Base-by-base conservation (phyloP, 495 filamentous ascomycete species). In the Hyaloscypha bicolor region DNA sequence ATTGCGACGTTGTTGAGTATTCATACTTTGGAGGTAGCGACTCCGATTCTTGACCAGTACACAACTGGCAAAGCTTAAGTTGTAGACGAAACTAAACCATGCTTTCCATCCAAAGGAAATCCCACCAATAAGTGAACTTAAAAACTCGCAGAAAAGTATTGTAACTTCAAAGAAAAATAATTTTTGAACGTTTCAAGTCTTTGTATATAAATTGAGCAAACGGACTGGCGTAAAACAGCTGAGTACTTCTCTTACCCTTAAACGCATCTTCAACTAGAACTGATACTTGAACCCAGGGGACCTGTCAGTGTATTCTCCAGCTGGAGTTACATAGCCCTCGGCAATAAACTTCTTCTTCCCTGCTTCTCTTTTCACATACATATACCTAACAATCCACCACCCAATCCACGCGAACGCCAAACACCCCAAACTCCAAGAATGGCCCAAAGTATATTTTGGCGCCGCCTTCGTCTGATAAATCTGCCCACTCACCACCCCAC, bases 1-100 rank as follows among this genome's bases (percentile, higher is more conserved):
- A 68, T 82, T 71, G 78, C 79, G 19, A 79, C 74, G 9, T 52
- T 78, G 55, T 65, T 82, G 67, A 74, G 77, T 68, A 60, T 79
- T 48, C 74, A 76, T 42, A 78, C 77, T 5, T 69, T 75, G n/a
- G 70, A 78, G 73, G 69, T 76, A 39, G 70, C 75, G 35, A 72
- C 69, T 33, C 75, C 75, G 2, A 76, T 77, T 31, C 73, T 77
- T 51, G 64, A 48, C 2, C 42, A 48, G 42, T 48, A 48, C 11
- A 48, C 42, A 1, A 4, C 9, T 1, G 42, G 42, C 4, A 48
- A 48, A 14, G 42, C 42, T 48, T 48, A 19, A 48, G 12, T 37
- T 25, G 25, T 25, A 25, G 25, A 2, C 25, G 2, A 25, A 25
- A 25, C 25, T 25, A 25, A 25, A 25, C 25, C 25, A 25, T 25